Evolutionary conservation across 2,329 filamentous ascomycete species (phyloP).

Genomic region (Lachnellula hyalina): DNA sequence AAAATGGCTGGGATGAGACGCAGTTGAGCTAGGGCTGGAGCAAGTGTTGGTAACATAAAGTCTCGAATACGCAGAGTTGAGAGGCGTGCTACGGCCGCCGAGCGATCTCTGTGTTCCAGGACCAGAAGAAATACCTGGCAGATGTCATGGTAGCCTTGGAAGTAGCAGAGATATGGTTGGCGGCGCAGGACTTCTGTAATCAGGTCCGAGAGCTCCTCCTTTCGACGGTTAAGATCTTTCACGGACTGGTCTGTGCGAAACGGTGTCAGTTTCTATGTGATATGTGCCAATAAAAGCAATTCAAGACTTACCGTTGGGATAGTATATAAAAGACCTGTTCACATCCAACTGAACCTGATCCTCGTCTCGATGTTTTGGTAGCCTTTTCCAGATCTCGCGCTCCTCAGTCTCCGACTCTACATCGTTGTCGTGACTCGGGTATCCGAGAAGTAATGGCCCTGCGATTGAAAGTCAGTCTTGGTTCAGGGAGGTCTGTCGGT

Average conservation of each 20-base stretch:
- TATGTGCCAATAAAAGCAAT: conserved; percentile 17
- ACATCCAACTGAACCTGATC: conserved; percentile 90
- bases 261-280: conserved; percentile 23
- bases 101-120: conserved; percentile 57
- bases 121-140: conserved; percentile 92
- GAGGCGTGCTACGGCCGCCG: conserved; percentile 67
- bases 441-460: conserved; percentile 61
- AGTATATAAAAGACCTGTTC: conserved; percentile 94
- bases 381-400: conserved; percentile 35
- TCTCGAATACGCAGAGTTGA: conserved; percentile 88
- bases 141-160: conserved; percentile 98
- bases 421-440: conserved; percentile 17
- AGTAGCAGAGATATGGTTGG: conserved; percentile 84
- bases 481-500: conserved; percentile 6
- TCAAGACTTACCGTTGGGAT: conserved; percentile 64
- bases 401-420: conserved; percentile 20
- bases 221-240: conserved; percentile 63
- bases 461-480: conserved; percentile 14
- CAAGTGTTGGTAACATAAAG: conserved; percentile 90
- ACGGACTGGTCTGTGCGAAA: conserved; percentile 57
- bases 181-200: conserved; percentile 77
- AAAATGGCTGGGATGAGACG: conserved; percentile 80
- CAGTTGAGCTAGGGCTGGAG: conserved; percentile 79
- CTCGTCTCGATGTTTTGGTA: conserved; percentile 79
- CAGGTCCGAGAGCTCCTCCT: conserved; percentile 69